Conservation (phyloP, 805 yeast genomes). For the Sugiyamaella floridensis region DNA sequence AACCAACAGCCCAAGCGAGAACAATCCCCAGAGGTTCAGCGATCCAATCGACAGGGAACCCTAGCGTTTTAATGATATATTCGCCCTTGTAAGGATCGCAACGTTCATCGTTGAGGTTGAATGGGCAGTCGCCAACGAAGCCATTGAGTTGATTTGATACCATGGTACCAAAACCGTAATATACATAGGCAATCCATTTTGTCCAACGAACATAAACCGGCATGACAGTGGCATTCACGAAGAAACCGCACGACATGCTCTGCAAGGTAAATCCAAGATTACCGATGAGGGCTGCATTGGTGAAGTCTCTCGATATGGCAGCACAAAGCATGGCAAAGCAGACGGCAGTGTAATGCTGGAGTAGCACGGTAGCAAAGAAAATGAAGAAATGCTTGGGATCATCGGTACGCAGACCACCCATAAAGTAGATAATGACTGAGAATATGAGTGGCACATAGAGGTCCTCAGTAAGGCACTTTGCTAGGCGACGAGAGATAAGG, state of each 20-base stretch:
- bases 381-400: slow-evolving; percentile 47
- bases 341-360: slow-evolving; percentile 52
- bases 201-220: slow-evolving; percentile 87
- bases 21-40: slow-evolving; percentile 56
- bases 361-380: slow-evolving; percentile 52
- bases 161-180: slow-evolving; percentile 72
- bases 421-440: slow-evolving; percentile 51
- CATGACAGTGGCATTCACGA: slow-evolving; percentile 62
- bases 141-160: slow-evolving; percentile 59
- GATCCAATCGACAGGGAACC: slow-evolving; percentile 59
- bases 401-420: slow-evolving; percentile 61
- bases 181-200: slow-evolving; percentile 65
- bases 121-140: slow-evolving; percentile 53
- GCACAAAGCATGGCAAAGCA: slow-evolving; percentile 47
- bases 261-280: slow-evolving; percentile 64
- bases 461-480: slow-evolving; percentile 65
- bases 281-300: slow-evolving; percentile 53
- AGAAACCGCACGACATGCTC: slow-evolving; percentile 74
- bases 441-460: slow-evolving; percentile 47
- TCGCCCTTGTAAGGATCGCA: slow-evolving; percentile 50
- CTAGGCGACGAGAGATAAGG: slow-evolving; percentile 55
- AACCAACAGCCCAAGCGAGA: slow-evolving; percentile 53
- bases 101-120: slow-evolving; percentile 26
- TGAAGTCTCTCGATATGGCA: slow-evolving; percentile 52
- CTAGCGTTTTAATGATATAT: slow-evolving; percentile 48